Evolutionary conservation across 257 asterid species (phyloP), one percentile per base, ranked within the genome.

Genomic region (Plantago elongata): DNA sequence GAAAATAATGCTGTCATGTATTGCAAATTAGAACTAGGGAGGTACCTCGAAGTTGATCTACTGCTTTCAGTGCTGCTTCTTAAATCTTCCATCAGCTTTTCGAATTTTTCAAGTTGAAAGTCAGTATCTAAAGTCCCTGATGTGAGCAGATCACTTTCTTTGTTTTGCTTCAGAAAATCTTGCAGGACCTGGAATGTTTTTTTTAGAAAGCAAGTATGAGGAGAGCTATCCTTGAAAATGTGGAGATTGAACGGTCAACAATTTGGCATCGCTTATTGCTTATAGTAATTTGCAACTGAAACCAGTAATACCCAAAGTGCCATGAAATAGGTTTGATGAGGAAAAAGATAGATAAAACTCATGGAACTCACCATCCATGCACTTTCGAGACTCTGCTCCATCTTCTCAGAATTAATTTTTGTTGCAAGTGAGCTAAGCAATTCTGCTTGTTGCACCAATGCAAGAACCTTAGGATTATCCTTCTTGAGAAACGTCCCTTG

Each of bases 371-470:
- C 97, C 83, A 70, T 78, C 99, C 99, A 87, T 45, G 96, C 96
- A 71, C 57, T 78, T 75, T 93, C 97, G 56, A 85, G 84, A 72
- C 94, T 83, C 76, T 87, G 94, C 42, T 82, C 85, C 11, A 92
- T 81, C 77, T 80, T 85, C 59, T 87, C 94, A 13, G 83, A 76
- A 67, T 89, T 87, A 10, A 93, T 91, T 79, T 89, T 89, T 62
- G 69, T 79, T n/a, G 97, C 96, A 43, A 89, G 94, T 64, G 95
- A 83, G 81, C 85, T 83, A 17, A 93, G 99, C 66, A 93, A 68
- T 72, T 93, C 95, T 14, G 89, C 97, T 83, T 93, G 99, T 72
- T 93, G 96, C 87, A 93, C 75, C 80, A 93, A 62, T 15, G 92
- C 97, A 49, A 80, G 76, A 65, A 83, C 77, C 81, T 87, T 89